Percentiles rank a stretch among this genome's conserved stretches.
Evolutionary conservation across 2,329 filamentous ascomycete genomes (phyloP).

Genomic region (Nakataea oryzae): DNA sequence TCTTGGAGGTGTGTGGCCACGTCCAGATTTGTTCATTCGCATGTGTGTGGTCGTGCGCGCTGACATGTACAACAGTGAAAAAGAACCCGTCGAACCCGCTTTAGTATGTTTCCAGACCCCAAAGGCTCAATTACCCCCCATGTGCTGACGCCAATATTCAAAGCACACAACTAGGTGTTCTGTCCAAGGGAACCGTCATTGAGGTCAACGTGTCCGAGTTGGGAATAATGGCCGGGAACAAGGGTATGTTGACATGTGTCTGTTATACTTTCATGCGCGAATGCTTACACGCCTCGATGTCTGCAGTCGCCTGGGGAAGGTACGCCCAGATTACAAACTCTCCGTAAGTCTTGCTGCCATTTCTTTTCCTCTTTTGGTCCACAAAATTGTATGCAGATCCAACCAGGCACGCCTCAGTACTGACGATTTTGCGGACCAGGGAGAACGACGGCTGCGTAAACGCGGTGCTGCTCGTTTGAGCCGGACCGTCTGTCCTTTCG

Average conservation of each 20-base stretch:
- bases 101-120: conserved; percentile 39
- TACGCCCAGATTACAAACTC: conserved; percentile 2
- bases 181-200: conserved; percentile 70
- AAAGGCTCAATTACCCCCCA: conserved; percentile 69
- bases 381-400: not conserved
- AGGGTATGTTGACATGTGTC: not conserved
- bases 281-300: not conserved
- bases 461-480: conserved; percentile 4
- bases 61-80: conserved; percentile 40
- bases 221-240: conserved; percentile 46
- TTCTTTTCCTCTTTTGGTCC: not conserved
- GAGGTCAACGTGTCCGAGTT: conserved; percentile 93
- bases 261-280: not conserved
- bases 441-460: conserved; percentile 4
- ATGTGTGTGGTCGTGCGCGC: conserved; percentile 19
- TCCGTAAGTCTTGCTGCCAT: not conserved
- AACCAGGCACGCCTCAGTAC: not conserved
- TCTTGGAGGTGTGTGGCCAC: conserved; percentile 36
- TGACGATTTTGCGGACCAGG: not conserved
- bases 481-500: not conserved
- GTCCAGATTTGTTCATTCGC: conserved; percentile 37
- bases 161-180: conserved; percentile 70
- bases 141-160: not conserved
- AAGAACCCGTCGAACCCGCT: conserved; percentile 80
- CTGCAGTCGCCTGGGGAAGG: conserved; percentile 1